A percentile compares a stretch with the other conserved stretches of the same genome.
phyloP scores from a whole-genome alignment of 495 filamentous ascomycete species.

The Entonaema liquescens region DNA sequence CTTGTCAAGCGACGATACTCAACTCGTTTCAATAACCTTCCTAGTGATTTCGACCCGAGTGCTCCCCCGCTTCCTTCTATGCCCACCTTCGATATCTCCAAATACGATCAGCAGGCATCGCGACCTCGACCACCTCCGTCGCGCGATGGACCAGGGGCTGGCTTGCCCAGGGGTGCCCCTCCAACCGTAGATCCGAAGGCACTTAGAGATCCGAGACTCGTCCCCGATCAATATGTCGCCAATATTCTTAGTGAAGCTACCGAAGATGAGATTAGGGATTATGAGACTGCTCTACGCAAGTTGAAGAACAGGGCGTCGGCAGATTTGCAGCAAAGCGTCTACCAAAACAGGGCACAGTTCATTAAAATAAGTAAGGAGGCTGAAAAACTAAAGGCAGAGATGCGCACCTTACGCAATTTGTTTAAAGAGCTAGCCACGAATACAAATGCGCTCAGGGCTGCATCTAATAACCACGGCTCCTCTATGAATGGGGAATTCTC shows the following conservation, averaged over 20 bases:
- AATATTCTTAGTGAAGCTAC: slow-evolving; percentile 85
- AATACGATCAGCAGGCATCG: slow-evolving; percentile 56
- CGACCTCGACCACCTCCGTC: slow-evolving; percentile 55
- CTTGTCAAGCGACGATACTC: slow-evolving; percentile 95
- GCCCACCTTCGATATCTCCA: slow-evolving; percentile 63
- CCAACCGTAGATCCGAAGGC: slow-evolving; percentile 72
- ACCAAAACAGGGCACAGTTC: slow-evolving; percentile 97
- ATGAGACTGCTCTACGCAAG: slow-evolving; percentile 76
- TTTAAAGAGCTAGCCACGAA: slow-evolving; percentile 85
- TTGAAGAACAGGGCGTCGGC: slow-evolving; percentile 83
- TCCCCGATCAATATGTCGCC: slow-evolving; percentile 80
- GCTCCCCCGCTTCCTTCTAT: slow-evolving; percentile 72
- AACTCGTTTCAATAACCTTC: slow-evolving; percentile 82
- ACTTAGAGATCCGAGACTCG: slow-evolving; percentile 80
- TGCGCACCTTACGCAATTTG: slow-evolving; percentile 85
- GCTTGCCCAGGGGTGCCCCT: slow-evolving; percentile 45
- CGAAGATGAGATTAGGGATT: slow-evolving; percentile 91
- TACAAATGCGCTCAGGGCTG: slow-evolving; percentile 77
- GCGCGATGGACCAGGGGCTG: slow-evolving; percentile 52
- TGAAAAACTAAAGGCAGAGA: slow-evolving; percentile 95
- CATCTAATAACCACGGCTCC: slow-evolving; percentile 58
- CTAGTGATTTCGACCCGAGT: slow-evolving; percentile 69
- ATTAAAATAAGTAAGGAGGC: slow-evolving; percentile 99
- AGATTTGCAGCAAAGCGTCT: slow-evolving; percentile 95
- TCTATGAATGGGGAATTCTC: slow-evolving; percentile 51